Conservation (phyloP, 352 stramenopile species). For the Phytophthora tubulina region DNA sequence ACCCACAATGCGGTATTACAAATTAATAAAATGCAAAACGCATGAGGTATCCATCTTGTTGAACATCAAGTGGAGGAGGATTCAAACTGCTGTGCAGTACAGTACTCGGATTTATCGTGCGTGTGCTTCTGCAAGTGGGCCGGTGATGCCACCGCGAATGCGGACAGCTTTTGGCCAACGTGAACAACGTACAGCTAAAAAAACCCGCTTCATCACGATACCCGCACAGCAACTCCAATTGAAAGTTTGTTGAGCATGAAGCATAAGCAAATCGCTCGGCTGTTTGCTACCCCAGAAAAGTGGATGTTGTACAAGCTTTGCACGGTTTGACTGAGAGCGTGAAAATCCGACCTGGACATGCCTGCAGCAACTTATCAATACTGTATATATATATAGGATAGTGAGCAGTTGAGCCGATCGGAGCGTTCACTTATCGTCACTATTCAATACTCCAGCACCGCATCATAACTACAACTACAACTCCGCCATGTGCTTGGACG, state of each 20-base stretch:
- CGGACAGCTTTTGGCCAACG: no score
- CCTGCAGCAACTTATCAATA: background rate
- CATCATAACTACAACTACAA: background rate
- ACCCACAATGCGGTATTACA: slow-evolving; percentile 21
- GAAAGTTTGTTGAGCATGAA: background rate
- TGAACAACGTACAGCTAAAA: no score
- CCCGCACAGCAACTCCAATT: no score
- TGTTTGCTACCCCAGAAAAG: slow-evolving; percentile 3
- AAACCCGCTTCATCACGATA: no score
- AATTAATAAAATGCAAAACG: background rate
- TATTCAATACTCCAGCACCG: background rate
- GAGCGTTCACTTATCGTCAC: background rate
- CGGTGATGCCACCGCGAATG: no score
- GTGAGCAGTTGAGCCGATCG: background rate
- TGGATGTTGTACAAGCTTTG: background rate
- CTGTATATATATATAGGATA: background rate
- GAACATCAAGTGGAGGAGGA: no score
- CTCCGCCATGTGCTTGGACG: slow-evolving; percentile 12
- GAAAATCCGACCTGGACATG: slow-evolving; percentile 2
- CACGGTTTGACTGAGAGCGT: background rate
- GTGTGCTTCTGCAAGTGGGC: no score
- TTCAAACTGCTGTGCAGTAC: no score
- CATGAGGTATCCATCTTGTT: no score
- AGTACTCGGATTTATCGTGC: no score
- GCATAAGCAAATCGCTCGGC: slow-evolving; percentile 1